These are phyloP conservation scores for Lactuca saligna DNA, from an alignment of 129 eudicot species.

Conservation along the genomic window DNA sequence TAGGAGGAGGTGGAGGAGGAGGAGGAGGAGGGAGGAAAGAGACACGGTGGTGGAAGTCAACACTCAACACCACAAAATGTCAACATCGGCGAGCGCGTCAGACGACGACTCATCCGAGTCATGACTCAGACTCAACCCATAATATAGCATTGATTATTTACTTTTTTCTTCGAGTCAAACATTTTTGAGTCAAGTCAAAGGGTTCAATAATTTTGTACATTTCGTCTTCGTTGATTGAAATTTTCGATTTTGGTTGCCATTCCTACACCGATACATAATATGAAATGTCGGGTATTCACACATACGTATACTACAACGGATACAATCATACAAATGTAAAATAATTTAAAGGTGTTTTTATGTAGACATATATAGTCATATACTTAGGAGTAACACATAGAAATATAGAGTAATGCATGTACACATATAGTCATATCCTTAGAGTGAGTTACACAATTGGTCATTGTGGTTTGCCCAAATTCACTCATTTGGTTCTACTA, in stretches of 20 bases:
- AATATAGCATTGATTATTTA: background rate
- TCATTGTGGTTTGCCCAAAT: too few species aligned
- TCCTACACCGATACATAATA: background rate
- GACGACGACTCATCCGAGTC: constrained; percentile 10
- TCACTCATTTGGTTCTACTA: too few species aligned
- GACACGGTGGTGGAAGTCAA: constrained; percentile 5
- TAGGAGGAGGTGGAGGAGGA: background rate
- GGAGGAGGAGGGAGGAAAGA: background rate
- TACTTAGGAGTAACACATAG: too few species aligned
- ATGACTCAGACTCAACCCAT: background rate
- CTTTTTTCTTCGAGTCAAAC: background rate
- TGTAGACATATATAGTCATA: too few species aligned
- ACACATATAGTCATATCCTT: too few species aligned
- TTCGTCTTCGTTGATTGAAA: background rate
- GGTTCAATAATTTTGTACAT: background rate
- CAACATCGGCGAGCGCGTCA: constrained; percentile 21
- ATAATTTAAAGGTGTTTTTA: too few species aligned
- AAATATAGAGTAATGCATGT: too few species aligned
- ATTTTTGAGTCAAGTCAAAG: constrained; percentile 6
- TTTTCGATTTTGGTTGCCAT: background rate
- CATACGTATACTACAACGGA: too few species aligned
- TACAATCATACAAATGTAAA: too few species aligned
- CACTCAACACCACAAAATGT: constrained; percentile 9
- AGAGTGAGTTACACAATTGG: too few species aligned
- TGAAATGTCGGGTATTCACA: too few species aligned